Evolutionary conservation across 768 basidiomycete species (phyloP).

Genomic region (Calocybe cyanea): DNA sequence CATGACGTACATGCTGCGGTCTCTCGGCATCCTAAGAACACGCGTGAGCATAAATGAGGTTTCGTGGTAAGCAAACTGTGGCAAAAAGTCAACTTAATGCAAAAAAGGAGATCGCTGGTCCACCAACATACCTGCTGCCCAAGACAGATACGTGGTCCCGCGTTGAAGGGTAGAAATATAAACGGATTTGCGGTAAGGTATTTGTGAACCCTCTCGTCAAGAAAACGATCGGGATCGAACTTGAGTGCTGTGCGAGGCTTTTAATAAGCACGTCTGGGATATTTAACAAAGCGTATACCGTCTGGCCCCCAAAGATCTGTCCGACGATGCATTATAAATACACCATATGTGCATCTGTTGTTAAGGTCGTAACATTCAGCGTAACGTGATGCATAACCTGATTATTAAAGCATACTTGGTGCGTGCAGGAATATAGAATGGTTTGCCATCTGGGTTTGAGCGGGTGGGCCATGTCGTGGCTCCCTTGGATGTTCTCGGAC

Average conservation of each 20-base stretch:
- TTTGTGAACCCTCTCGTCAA: conserved; percentile 55
- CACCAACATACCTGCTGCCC: conserved; percentile 40
- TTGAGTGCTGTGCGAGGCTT: conserved; percentile 35
- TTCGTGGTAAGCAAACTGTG: conserved; percentile 64
- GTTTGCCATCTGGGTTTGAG: conserved; percentile 27
- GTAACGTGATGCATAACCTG: background rate
- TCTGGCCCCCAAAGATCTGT: conserved; percentile 67
- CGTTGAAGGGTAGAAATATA: conserved; percentile 54
- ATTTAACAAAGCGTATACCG: conserved; percentile 30
- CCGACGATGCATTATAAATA: conserved; percentile 58
- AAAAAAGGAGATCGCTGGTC: background rate
- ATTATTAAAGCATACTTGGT: conserved; percentile 22
- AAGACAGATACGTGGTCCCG: conserved; percentile 48
- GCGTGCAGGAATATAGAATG: conserved; percentile 37
- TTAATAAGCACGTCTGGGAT: background rate
- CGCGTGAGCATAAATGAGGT: conserved; percentile 60
- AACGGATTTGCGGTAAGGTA: conserved; percentile 56
- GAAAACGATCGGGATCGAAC: conserved; percentile 68
- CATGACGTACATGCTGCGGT: too few relatives aligned
- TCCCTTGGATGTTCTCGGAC: conserved; percentile 19
- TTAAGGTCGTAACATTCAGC: background rate
- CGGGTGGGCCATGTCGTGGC: conserved; percentile 18
- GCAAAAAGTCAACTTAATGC: background rate
- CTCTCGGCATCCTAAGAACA: conserved; percentile 27
- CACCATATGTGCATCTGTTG: conserved; percentile 39